Base-by-base conservation (phyloP, 345 rosid genomes). In the Dipteronia sinensis region DNA sequence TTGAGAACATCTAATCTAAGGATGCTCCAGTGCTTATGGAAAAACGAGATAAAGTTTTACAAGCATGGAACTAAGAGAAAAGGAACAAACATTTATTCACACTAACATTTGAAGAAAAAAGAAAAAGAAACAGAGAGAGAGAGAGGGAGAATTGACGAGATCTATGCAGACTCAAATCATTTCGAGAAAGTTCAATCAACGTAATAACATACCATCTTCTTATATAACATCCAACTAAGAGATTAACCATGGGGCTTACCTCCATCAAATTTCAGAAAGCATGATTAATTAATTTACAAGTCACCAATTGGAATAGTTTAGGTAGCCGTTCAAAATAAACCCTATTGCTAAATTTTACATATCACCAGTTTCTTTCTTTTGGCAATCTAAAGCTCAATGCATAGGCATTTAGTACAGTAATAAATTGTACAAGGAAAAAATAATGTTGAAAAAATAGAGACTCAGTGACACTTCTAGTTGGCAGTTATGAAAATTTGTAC, bases 41-140 rank as follows among this genome's bases (percentile, higher is more conserved):
- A 68, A 58, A 25, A 51, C 40, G 8, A 51, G 23, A 12, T 12
- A 58, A n/a, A 72, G 38, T 34, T 34, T 10, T 46, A 72, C 23
- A 65, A 31, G 68, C 16, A 23, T 44, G 58, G 42, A 34, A 34
- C 38, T 34, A 34, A 31, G 38, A 34, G 38, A 15, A 22, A 29
- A 46, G 29, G 46, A 73, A 63, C 22, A 25, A 22, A 16, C 23
- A 44, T 25, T 61, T 15, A 22, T 11, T 58, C 0, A 25, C 20
- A 11, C 64, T 58, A 72, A 59, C 16, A 38, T 56, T n/a, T 38
- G 19, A 73, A 46, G 75, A 42, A 9, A 59, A 71, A 56, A 34
- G n/a, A 11, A 56, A 19, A 12, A 0, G 23, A 38, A 19, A 12
- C 7, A 46, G 9, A 10, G 7, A 56, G 22, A 9, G 7, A 0